phyloP scores from a whole-genome alignment of 768 basidiomycete species.

The Psilocybe subaeruginosa region DNA sequence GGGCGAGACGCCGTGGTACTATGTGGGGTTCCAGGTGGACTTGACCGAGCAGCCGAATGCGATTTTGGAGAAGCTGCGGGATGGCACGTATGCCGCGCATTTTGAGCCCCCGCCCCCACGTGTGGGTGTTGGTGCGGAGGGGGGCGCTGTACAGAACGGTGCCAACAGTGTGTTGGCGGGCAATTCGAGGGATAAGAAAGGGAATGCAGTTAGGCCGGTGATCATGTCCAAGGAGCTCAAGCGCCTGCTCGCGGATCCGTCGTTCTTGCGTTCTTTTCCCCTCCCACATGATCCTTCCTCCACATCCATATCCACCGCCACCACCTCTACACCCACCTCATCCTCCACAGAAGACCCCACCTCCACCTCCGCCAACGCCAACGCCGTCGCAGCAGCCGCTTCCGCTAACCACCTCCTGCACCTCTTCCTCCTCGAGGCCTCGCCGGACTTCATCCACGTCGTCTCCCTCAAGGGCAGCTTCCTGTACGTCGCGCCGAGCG shows the following conservation, averaged over 20 bases:
- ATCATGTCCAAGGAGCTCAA: slow-evolving; percentile 58
- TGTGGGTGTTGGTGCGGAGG: no score
- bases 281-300: slow-evolving; percentile 39
- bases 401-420: slow-evolving; percentile 48
- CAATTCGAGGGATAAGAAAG: slow-evolving; percentile 31
- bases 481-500: slow-evolving; percentile 88
- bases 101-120: slow-evolving; percentile 32
- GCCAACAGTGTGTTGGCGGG: slow-evolving; percentile 2
- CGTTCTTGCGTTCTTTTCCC: slow-evolving; percentile 51
- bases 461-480: slow-evolving; percentile 92
- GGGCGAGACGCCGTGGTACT: slow-evolving; percentile 78
- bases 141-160: no score
- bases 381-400: slow-evolving; percentile 21
- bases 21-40: slow-evolving; percentile 97
- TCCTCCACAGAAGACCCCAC: slow-evolving; percentile 5
- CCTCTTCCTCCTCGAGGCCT: slow-evolving; percentile 59
- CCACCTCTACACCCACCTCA: no score
- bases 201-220: slow-evolving; percentile 27
- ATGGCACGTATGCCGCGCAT: slow-evolving; percentile 78
- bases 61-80: slow-evolving; percentile 77
- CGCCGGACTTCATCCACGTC: slow-evolving; percentile 87
- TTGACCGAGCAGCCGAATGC: slow-evolving; percentile 84
- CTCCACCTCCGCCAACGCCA: slow-evolving; percentile 23
- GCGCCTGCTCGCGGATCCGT: slow-evolving; percentile 45
- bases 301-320: slow-evolving; percentile 13